Conservation (phyloP, 768 basidiomycete genomes). For the Trametes cubensis region DNA sequence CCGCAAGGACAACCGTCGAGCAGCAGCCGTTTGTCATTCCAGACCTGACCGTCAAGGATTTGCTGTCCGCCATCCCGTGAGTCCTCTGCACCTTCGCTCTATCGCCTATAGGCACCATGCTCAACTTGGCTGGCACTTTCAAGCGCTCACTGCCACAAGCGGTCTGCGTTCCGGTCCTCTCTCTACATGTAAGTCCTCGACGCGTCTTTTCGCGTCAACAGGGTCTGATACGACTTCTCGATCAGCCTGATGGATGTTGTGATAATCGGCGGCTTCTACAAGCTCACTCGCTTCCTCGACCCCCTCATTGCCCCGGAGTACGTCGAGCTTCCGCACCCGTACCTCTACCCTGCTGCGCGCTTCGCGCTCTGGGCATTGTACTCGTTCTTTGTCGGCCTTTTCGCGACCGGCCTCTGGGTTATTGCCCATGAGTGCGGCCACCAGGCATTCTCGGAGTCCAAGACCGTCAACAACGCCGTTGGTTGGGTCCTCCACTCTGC, state of each 20-base stretch:
- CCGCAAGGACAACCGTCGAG: constrained; percentile 40
- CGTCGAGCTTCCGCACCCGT: constrained; percentile 59
- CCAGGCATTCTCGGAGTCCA: constrained; percentile 93
- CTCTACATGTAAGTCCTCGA: constrained; percentile 65
- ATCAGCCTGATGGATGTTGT: constrained; percentile 72
- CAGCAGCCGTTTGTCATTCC: constrained; percentile 73
- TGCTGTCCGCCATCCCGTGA: constrained; percentile 82
- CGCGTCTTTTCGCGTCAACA: constrained; percentile 16
- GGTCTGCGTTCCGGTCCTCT: constrained; percentile 80
- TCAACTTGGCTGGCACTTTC: background rate
- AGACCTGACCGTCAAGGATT: constrained; percentile 84
- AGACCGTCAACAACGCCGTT: constrained; percentile 86
- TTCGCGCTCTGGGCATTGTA: constrained; percentile 80
- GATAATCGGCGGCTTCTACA: constrained; percentile 70
- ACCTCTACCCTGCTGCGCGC: constrained; percentile 62
- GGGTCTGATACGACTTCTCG: constrained; percentile 9
- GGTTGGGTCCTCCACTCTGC: constrained; percentile 92
- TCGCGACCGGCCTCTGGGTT: constrained; percentile 93
- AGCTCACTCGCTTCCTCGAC: constrained; percentile 66
- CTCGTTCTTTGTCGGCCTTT: constrained; percentile 79
- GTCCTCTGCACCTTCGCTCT: constrained; percentile 32
- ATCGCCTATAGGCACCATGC: background rate
- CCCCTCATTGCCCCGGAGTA: constrained; percentile 57
- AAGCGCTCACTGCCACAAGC: constrained; percentile 87
- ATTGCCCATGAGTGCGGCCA: constrained; percentile 96